These are phyloP conservation scores for Artomyces pyxidatus DNA, from an alignment of 768 basidiomycete species.

Conservation along the genomic window DNA sequence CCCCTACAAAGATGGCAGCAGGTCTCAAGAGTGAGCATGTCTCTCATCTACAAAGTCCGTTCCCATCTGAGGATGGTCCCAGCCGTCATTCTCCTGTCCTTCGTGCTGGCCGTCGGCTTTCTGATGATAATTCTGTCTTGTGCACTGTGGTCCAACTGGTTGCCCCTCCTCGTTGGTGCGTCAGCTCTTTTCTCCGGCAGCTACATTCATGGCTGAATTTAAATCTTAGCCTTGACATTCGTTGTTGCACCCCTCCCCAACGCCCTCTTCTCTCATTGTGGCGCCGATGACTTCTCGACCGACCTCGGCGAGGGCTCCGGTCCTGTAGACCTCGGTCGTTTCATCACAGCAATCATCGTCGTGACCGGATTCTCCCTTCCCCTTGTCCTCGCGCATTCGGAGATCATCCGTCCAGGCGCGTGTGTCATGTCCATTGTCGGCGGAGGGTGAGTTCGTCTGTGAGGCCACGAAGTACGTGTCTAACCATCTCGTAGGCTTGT, in stretches of 20 bases:
- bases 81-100: constrained; percentile 96
- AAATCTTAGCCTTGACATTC: constrained; percentile 72
- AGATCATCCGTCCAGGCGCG: constrained; percentile 75
- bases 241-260: constrained; percentile 95
- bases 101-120: constrained; percentile 97
- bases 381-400: constrained; percentile 85
- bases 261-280: constrained; percentile 88
- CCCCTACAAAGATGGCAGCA: constrained; percentile 11
- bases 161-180: constrained; percentile 92
- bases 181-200: constrained; percentile 7
- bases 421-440: constrained; percentile 94
- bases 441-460: constrained; percentile 57
- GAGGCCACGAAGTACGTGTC: neutral
- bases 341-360: constrained; percentile 85
- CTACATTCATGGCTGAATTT: neutral
- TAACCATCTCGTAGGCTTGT: constrained; percentile 45
- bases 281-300: constrained; percentile 77
- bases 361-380: constrained; percentile 93
- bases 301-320: constrained; percentile 65
- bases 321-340: constrained; percentile 85
- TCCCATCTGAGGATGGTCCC: constrained; percentile 1
- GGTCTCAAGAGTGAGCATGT: constrained; percentile 15
- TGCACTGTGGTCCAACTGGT: constrained; percentile 94
- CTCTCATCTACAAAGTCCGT: neutral
- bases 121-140: constrained; percentile 95